Base-by-base conservation (phyloP, 768 basidiomycete species). In the Mycena epipterygia region DNA sequence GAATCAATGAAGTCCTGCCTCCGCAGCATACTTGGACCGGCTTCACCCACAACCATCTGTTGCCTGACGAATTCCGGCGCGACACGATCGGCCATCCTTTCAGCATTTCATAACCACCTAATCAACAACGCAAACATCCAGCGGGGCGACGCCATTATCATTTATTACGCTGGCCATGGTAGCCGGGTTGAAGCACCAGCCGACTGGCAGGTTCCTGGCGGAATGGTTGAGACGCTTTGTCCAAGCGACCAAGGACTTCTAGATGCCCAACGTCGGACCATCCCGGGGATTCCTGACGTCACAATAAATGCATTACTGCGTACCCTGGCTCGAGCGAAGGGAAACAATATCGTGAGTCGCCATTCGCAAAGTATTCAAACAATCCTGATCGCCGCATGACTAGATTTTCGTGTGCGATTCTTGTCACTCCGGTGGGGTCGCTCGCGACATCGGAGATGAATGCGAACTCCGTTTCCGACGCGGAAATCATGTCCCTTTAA, bases 101-200 rank as follows among this genome's bases (percentile, higher is more conserved):
- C 32, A 9, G 32, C 13, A 13, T 49, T 62, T 23, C 39, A 19
- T 6, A 33, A 2, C 8, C 60, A 62, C n/a, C 48, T 69, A 25
- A 56, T 63, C 39, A 87, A 89, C 75, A 93, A 93, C 74, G 79
- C 86, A 14, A 80, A 78, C 30, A 90, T 93, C 62, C 84, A 87
- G 52, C 80, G 77, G 29, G 91, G 89, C 32, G 91, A 93, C 67
- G 89, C 92, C 46, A 85, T 93, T 42, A 71, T 93, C 70, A 77
- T 93, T 58, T 93, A 91, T 73, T 93, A 91, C 76, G 90, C 92
- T 42, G 91, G 92, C 23, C 91, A 92, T 37, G 68, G 68, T 9
- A 48, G 56, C 21, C n/a, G 9, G 16, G 63, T 64, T 16, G 23
- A 19, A 1, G 68, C 60, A 4, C 48, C 46, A 14, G 42, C 14